Evolutionary conservation across 306 rosid genomes (phyloP), one percentile per base, ranked within the genome.

Genomic region (Acmispon strigosus): DNA sequence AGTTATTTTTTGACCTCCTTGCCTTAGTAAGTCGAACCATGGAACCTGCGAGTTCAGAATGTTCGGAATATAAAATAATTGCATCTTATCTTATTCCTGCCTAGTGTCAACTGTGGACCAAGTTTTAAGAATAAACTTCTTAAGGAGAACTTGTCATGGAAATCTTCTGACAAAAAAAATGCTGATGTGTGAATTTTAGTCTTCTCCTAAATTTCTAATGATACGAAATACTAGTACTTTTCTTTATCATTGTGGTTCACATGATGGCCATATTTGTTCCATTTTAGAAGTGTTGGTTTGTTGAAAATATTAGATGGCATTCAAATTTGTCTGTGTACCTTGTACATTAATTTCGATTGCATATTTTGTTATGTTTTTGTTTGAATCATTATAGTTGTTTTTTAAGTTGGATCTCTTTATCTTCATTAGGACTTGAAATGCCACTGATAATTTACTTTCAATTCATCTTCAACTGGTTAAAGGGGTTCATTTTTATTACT

Each of bases 221-320:
- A 22, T 22, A 1, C 24, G 4, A 4, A 27, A 27, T 3, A 27
- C 2, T 27, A 27, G 0, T 27, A 27, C 3, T 2, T 27, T 27
- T 27, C 32, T 27, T 27, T 27, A 27, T 27, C 32, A 27, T 27
- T 27, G 32, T 27, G 32, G 32, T 1, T 4, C 32, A 27, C 4
- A 4, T 27, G 32, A 27, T 27, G 32, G 32, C 32, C 32, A 27
- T 27, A 27, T 27, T 27, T 2, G 32, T 27, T 27, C 32, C 32
- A 27, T 27, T 27, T 27, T 27, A 27, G 32, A 27, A 27, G 32
- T 72, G 15, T 72, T 18, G 51, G 49, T 60, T 11, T 48, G 15
- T 58, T 45, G 76, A 29, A 70, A 70, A 17, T 70, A 17, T 18
- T 50, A 32, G 29, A 43, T 42, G 65, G 45, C 57, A 15, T 70